Conservation (phyloP, 331 rosid genomes). For the Arachis monticola region DNA sequence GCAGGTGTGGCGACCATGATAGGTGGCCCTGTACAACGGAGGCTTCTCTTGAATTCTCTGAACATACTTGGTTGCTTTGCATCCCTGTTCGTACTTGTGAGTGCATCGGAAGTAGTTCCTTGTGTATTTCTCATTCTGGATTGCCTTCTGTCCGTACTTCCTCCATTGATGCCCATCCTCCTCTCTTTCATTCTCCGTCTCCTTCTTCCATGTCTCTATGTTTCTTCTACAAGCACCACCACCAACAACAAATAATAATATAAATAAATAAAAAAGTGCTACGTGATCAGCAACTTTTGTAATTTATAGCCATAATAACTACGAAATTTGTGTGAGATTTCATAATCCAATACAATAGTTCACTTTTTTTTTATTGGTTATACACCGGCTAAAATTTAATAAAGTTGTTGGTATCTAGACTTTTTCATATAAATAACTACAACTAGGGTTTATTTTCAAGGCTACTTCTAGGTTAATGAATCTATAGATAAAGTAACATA, state of each 20-base stretch:
- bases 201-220: slow-evolving; percentile 40
- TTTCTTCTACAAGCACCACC: slow-evolving; percentile 44
- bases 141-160: slow-evolving; percentile 71
- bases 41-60: slow-evolving; percentile 51
- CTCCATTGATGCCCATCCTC: slow-evolving; percentile 73
- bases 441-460: no score
- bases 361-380: no score
- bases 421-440: no score
- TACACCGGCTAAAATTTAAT: rapidly evolving
- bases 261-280: no score
- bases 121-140: slow-evolving; percentile 42
- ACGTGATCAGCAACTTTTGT: no score
- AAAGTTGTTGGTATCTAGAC: no score
- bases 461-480: no score
- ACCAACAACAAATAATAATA: no score
- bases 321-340: no score
- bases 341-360: no score
- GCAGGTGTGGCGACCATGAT: slow-evolving; percentile 49
- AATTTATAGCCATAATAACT: no score
- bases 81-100: slow-evolving; percentile 49
- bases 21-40: slow-evolving; percentile 35
- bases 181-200: slow-evolving; percentile 29
- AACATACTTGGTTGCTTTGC: slow-evolving; percentile 49
- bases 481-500: no score
- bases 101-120: slow-evolving; percentile 58